Evolutionary conservation across 2,329 filamentous ascomycete species (phyloP).

Genomic region (Fusarium buxicola): DNA sequence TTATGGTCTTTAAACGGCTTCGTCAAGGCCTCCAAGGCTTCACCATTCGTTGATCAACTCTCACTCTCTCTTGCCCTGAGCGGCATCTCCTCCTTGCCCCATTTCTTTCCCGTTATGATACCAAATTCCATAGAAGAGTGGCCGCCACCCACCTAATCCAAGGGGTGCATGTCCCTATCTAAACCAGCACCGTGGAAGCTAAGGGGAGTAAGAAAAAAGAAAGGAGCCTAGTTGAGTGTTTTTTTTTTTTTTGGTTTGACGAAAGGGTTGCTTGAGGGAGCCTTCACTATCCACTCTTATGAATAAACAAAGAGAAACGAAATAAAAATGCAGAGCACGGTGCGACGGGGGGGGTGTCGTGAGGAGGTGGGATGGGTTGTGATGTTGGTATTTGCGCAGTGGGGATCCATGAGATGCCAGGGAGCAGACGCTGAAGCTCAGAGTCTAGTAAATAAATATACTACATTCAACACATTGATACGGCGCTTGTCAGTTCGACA

Average conservation of each 20-base stretch:
- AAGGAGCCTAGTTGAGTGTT: constrained; percentile 26
- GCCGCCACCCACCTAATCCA: constrained; percentile 19
- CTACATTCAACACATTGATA: too few species aligned
- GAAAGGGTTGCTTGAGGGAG: constrained; percentile 11
- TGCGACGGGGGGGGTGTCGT: background rate
- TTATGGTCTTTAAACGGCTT: constrained; percentile 65
- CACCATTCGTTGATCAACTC: background rate
- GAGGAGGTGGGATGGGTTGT: constrained; percentile 6
- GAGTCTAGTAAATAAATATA: too few species aligned
- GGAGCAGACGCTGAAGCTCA: too few species aligned
- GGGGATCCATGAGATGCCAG: too few species aligned
- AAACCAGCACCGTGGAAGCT: constrained; percentile 16
- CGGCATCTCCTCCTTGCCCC: constrained; percentile 29
- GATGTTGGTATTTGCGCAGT: constrained; percentile 18
- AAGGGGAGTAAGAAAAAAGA: constrained; percentile 13
- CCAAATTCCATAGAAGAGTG: constrained; percentile 48
- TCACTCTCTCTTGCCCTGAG: background rate
- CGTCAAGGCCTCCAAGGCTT: constrained; percentile 5
- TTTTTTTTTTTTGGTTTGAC: constrained; percentile 9
- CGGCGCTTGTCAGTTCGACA: too few species aligned
- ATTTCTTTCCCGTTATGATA: constrained; percentile 50
- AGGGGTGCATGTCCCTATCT: constrained; percentile 35
- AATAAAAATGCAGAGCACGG: constrained; percentile 16
- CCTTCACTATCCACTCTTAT: constrained; percentile 18
- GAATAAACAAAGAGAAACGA: constrained; percentile 39